These are phyloP conservation scores for Diaporthe sp. DNA, from an alignment of 2,329 filamentous ascomycete species.

Conservation along the genomic window DNA sequence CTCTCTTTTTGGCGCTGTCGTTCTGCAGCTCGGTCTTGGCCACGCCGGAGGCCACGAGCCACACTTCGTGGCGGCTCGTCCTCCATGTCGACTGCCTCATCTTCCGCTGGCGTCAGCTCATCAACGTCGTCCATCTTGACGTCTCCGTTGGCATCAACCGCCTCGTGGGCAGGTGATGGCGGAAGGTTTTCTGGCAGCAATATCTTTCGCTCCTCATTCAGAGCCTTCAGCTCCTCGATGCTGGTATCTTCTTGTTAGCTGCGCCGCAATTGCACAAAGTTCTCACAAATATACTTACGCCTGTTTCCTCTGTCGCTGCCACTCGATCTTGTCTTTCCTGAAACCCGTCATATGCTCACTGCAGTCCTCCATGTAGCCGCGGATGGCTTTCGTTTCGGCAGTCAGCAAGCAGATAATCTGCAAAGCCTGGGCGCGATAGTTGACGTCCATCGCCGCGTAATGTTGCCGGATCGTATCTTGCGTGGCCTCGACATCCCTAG, in stretches of 20 bases:
- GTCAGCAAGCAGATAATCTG: slow-evolving; percentile 90
- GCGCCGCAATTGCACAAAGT: background rate
- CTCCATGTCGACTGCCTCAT: slow-evolving; percentile 77
- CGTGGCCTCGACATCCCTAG: slow-evolving; percentile 80
- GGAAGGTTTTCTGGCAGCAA: slow-evolving; percentile 80
- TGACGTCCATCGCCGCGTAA: slow-evolving; percentile 85
- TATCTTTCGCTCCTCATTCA: slow-evolving; percentile 82
- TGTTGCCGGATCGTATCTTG: slow-evolving; percentile 79
- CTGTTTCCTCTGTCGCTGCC: slow-evolving; percentile 82
- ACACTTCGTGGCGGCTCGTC: slow-evolving; percentile 70
- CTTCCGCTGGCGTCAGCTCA: slow-evolving; percentile 71
- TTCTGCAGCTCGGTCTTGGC: slow-evolving; percentile 78
- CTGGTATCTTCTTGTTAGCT: slow-evolving; percentile 58
- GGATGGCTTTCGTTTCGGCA: slow-evolving; percentile 86
- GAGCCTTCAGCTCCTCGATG: slow-evolving; percentile 76
- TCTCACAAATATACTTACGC: slow-evolving; percentile 62
- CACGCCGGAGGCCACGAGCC: slow-evolving; percentile 69
- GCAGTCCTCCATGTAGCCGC: slow-evolving; percentile 91
- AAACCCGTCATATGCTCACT: slow-evolving; percentile 94
- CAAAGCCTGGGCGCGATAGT: slow-evolving; percentile 82
- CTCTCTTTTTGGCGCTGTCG: slow-evolving; percentile 82
- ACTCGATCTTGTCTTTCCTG: slow-evolving; percentile 95
- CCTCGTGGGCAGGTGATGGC: slow-evolving; percentile 69
- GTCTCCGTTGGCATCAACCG: slow-evolving; percentile 66
- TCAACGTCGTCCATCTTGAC: slow-evolving; percentile 74